Conservation (phyloP, 169 alveolate species). For the Theileria sp. region DNA sequence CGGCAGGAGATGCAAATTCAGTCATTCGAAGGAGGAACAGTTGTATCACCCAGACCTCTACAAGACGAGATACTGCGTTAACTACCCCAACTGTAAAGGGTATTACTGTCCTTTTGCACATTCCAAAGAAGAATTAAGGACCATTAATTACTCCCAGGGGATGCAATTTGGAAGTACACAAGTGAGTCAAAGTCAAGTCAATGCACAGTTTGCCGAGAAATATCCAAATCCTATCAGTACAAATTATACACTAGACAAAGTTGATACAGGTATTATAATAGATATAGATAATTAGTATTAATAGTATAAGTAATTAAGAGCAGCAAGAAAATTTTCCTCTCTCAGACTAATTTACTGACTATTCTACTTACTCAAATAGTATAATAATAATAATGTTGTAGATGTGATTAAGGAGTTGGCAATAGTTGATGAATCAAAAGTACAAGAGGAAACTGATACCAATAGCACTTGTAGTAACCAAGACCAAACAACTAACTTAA, state of each 20-base stretch:
- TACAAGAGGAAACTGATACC: neutral
- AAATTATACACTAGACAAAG: no score
- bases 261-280: no score
- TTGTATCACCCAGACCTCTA: constrained; percentile 87
- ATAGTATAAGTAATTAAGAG: no score
- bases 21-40: constrained; percentile 89
- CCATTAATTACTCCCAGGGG: neutral
- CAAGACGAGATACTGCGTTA: constrained; percentile 82
- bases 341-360: no score
- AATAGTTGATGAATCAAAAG: neutral
- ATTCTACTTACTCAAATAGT: no score
- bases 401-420: neutral
- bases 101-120: constrained; percentile 87
- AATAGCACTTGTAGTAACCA: neutral
- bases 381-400: neutral
- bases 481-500: no score
- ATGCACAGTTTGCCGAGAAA: no score
- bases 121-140: constrained; percentile 79
- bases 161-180: no score
- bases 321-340: no score
- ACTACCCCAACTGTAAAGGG: constrained; percentile 79
- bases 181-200: no score
- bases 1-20: constrained; percentile 85
- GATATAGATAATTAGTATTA: no score
- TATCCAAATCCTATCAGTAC: no score